A percentile compares a stretch with the other conserved stretches of the same genome.
Conservation (phyloP, 2,329 filamentous ascomycete species). For the Fusarium bulbicola region DNA sequence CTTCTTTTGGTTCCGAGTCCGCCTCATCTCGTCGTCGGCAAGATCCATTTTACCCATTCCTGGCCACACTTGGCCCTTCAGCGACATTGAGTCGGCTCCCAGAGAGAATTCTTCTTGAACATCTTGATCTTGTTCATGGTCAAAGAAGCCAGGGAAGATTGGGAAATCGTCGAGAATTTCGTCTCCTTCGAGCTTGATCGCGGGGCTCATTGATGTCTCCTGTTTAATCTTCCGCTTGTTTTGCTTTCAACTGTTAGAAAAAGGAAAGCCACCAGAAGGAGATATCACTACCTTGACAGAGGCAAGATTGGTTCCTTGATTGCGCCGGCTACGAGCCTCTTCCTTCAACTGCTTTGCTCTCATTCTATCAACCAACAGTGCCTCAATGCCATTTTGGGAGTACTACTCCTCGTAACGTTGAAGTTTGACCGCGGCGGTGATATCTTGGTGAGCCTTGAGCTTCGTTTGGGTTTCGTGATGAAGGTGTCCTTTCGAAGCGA, state of each 20-base stretch:
- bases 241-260: constrained; percentile 32
- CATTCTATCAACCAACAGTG: constrained; percentile 80
- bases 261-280: background rate
- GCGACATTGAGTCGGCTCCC: constrained; percentile 48
- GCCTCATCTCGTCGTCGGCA: constrained; percentile 76
- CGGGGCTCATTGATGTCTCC: constrained; percentile 17
- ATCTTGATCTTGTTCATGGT: constrained; percentile 43
- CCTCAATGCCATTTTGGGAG: constrained; percentile 72
- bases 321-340: constrained; percentile 60
- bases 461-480: constrained; percentile 84
- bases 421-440: constrained; percentile 69
- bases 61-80: constrained; percentile 79
- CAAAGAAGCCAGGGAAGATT: constrained; percentile 43
- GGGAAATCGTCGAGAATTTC: constrained; percentile 40
- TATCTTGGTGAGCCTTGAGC: constrained; percentile 74
- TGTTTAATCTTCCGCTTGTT: constrained; percentile 46
- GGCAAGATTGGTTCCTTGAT: constrained; percentile 32
- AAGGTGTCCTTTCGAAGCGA: constrained; percentile 92
- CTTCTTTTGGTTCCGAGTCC: constrained; percentile 82
- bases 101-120: constrained; percentile 41
- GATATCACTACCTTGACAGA: constrained; percentile 34
- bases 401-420: constrained; percentile 84
- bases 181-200: constrained; percentile 45
- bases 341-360: constrained; percentile 77
- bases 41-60: constrained; percentile 87